Base-by-base conservation (phyloP, 2,329 filamentous ascomycete species). In the Curvularia lunata region DNA sequence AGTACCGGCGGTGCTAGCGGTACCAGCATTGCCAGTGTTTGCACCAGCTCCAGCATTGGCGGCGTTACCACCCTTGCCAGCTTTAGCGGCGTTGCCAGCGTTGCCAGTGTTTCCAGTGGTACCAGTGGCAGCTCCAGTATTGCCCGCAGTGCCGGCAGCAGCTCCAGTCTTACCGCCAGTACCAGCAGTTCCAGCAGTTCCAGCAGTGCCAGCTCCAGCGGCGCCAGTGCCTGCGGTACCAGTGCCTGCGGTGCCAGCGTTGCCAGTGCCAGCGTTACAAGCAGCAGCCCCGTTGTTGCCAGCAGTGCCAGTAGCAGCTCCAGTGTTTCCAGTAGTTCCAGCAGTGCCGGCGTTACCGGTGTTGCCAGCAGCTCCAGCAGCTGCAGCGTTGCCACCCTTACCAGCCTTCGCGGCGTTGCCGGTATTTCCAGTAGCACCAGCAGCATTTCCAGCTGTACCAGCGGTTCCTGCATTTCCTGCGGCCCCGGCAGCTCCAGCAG, bases 1-100 rank as follows among this genome's bases (percentile, higher is more conserved):
- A 37, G 28, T 8, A 28, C 48, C 61, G 25, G 25, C 41, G 16
- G 25, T 48, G n/a, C 53, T 56, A 12, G 25, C 41, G 16, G 25
- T 48, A 13, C 53, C 59, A 12, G 56, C 30, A 16, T 32, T 32
- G 30, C 27, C 30, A 9, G 56, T 38, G 43, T 41, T 42, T 30
- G 37, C 54, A 18, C 16, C 28, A 6, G 30, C 40, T 40, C 43
- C 32, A 16, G 30, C 12, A 30, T 7, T 30, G 28, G 3, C 12
- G 1, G 50, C 55, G 12, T 38, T 25, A 8, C 28, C 47, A 40
- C n/a, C 41, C 23, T 28, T 42, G 23, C 32, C 32, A n/a, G 32
- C n/a, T 13, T 27, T 16, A 30, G 27, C 50, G 30, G 30, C 43
- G 10, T 18, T 23, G 18, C 19, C 30, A 16, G 40, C 12, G 25